Evolutionary conservation across 2,329 filamentous ascomycete genomes (phyloP).

Genomic region (Chaetomium sp.): DNA sequence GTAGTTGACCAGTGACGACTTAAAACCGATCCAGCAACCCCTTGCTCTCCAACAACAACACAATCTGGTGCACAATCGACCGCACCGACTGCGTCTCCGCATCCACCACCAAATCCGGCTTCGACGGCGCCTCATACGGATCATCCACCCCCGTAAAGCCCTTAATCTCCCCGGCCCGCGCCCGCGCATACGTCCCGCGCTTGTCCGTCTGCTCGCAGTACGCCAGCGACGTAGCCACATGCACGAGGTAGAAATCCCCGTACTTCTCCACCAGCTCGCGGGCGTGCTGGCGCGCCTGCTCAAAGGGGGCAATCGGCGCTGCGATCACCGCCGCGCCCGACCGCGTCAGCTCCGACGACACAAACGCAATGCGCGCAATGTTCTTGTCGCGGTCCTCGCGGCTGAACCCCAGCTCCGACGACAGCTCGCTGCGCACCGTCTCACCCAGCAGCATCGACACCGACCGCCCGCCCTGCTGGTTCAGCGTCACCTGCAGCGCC

Average conservation of each 20-base stretch:
- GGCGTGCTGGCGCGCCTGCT: slow-evolving; percentile 67
- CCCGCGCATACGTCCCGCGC: slow-evolving; percentile 79
- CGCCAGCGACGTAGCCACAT: slow-evolving; percentile 89
- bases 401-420: slow-evolving; percentile 91
- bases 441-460: slow-evolving; percentile 94
- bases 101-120: slow-evolving; percentile 81
- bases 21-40: slow-evolving; percentile 73
- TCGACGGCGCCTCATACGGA: slow-evolving; percentile 80
- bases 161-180: slow-evolving; percentile 85
- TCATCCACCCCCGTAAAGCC: slow-evolving; percentile 98
- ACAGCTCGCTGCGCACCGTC: slow-evolving; percentile 88
- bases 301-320: slow-evolving; percentile 91
- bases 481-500: slow-evolving; percentile 91
- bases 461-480: slow-evolving; percentile 93
- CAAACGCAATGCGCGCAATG: slow-evolving; percentile 93
- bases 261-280: slow-evolving; percentile 80
- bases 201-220: slow-evolving; percentile 94
- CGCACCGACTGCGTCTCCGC: slow-evolving; percentile 79
- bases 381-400: slow-evolving; percentile 89
- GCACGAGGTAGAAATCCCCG: slow-evolving; percentile 89
- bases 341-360: slow-evolving; percentile 88
- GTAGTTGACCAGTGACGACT: slow-evolving; percentile 7
- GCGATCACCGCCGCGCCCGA: slow-evolving; percentile 92
- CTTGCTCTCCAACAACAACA: slow-evolving; percentile 82
- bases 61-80: slow-evolving; percentile 93